Percentiles rank a stretch among this genome's conserved stretches.
Evolutionary conservation across 257 asterid species (phyloP).

Genomic region (Capsicum chinense): DNA sequence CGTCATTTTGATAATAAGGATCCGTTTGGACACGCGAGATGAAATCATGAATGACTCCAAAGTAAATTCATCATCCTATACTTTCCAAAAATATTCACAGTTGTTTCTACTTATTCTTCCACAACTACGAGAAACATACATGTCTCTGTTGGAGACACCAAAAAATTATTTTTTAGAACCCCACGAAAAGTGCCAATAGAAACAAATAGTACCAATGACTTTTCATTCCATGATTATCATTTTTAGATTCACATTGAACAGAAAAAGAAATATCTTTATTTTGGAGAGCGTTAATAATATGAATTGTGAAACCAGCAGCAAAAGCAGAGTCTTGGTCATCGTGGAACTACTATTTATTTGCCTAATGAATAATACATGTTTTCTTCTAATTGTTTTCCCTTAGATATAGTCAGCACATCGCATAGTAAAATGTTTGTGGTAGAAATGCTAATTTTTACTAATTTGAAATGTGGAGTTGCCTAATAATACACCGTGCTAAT

Average conservation of each 20-base stretch:
- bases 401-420: not conserved
- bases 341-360: not conserved
- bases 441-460: not conserved
- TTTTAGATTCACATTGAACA: not conserved
- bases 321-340: not conserved
- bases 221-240: not conserved
- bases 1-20: too few relatives aligned
- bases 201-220: not conserved
- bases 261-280: not conserved
- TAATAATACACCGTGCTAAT: too few relatives aligned
- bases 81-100: constrained; percentile 10
- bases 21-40: too few relatives aligned
- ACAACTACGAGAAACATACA: not conserved
- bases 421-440: not conserved
- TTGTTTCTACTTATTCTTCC: not conserved
- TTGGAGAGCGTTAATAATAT: not conserved
- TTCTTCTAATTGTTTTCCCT: not conserved
- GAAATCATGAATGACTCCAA: not conserved
- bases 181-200: constrained; percentile 15
- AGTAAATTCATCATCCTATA: constrained; percentile 18
- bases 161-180: not conserved
- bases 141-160: not conserved
- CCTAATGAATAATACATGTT: not conserved
- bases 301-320: not conserved
- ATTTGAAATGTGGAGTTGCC: not conserved